Conservation (phyloP, 768 basidiomycete species). For the Cystobasidium tubakii region DNA sequence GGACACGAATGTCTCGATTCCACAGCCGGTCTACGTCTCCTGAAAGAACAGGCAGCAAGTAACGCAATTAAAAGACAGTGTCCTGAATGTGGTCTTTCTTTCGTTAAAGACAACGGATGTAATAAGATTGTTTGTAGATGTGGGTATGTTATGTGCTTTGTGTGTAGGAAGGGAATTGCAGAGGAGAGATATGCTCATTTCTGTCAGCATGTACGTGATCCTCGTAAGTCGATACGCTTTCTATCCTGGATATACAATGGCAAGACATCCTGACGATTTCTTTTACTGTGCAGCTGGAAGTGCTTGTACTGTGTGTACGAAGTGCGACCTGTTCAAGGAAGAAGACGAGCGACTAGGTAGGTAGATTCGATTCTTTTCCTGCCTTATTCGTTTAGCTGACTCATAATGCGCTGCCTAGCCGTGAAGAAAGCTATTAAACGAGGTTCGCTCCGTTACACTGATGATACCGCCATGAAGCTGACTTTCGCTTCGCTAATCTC, state of each 20-base stretch:
- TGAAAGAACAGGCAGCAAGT: constrained; percentile 20
- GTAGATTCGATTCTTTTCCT: not conserved
- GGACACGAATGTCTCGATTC: constrained; percentile 20
- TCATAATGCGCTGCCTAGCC: not conserved
- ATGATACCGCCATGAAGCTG: not conserved
- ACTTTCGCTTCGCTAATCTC: not conserved
- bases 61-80: constrained; percentile 29
- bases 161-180: constrained; percentile 21
- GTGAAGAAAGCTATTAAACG: not conserved
- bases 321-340: constrained; percentile 25
- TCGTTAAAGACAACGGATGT: constrained; percentile 21
- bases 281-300: constrained; percentile 8
- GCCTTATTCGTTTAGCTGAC: not conserved
- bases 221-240: too few relatives aligned
- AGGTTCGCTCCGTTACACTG: not conserved
- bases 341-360: constrained; percentile 17
- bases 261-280: too few relatives aligned
- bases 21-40: not conserved
- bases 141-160: constrained; percentile 31
- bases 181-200: constrained; percentile 30
- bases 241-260: too few relatives aligned
- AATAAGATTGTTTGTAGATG: constrained; percentile 25
- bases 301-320: constrained; percentile 18
- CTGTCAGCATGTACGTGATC: constrained; percentile 29
- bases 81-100: constrained; percentile 27